These are phyloP conservation scores for Neurospora intermedia DNA, from an alignment of 495 filamentous ascomycete genomes.

Conservation along the genomic window DNA sequence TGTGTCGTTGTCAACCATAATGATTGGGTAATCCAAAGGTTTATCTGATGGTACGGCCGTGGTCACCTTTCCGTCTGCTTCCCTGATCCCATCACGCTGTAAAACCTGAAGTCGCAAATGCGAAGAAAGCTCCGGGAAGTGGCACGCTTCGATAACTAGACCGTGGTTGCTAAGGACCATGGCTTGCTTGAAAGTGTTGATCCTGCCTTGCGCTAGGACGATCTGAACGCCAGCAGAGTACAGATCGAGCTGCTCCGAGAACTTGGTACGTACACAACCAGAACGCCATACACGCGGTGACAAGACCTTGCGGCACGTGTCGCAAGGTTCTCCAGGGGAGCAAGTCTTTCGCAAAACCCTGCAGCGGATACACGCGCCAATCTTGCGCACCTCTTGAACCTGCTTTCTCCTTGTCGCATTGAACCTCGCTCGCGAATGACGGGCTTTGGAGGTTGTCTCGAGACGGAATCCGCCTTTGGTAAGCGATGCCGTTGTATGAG, in stretches of 20 bases:
- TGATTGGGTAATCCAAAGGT: constrained; percentile 28
- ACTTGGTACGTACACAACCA: constrained; percentile 65
- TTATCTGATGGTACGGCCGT: constrained; percentile 26
- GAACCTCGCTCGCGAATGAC: constrained; percentile 53
- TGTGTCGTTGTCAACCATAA: constrained; percentile 53
- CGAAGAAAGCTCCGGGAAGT: constrained; percentile 49
- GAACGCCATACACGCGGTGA: constrained; percentile 71
- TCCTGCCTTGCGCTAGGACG: constrained; percentile 54
- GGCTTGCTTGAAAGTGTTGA: constrained; percentile 48
- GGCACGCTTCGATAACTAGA: constrained; percentile 56
- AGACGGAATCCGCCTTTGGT: constrained; percentile 34
- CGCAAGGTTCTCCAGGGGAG: constrained; percentile 69
- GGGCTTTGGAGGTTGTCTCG: constrained; percentile 26
- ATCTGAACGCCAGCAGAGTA: constrained; percentile 62
- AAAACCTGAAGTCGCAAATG: constrained; percentile 44
- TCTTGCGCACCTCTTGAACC: constrained; percentile 69
- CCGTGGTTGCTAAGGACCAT: constrained; percentile 46
- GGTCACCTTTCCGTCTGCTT: constrained; percentile 24
- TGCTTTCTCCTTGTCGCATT: constrained; percentile 57
- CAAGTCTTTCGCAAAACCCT: constrained; percentile 82
- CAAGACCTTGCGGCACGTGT: constrained; percentile 66
- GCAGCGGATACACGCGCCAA: constrained; percentile 77
- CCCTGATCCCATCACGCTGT: constrained; percentile 37
- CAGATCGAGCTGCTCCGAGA: constrained; percentile 62
- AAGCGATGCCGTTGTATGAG: constrained; percentile 12